Percentiles rank a stretch among this genome's conserved stretches.
These are phyloP conservation scores for Aquilaria sinensis DNA, from an alignment of 345 rosid genomes.

Conservation along the genomic window DNA sequence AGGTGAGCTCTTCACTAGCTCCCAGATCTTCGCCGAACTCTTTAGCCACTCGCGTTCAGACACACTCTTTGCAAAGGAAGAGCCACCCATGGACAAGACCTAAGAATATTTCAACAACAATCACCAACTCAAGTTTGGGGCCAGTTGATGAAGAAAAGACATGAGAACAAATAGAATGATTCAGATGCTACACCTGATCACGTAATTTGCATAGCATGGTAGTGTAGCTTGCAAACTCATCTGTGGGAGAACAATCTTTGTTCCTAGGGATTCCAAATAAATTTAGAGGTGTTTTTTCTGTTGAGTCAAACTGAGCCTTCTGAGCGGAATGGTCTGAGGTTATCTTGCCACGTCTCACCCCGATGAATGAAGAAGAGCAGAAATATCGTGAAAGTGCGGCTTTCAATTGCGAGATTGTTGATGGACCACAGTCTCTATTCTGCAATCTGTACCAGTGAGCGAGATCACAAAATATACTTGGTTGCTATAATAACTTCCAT, in stretches of 20 bases:
- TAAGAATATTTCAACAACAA: conserved; percentile 12
- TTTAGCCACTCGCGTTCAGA: conserved; percentile 88
- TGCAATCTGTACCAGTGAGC: conserved; percentile 36
- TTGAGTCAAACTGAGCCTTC: conserved; percentile 6
- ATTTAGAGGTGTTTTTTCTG: conserved; percentile 23
- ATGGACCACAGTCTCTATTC: conserved; percentile 43
- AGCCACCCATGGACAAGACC: conserved; percentile 55
- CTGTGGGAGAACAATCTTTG: conserved; percentile 37
- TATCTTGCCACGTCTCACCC: conserved; percentile 26
- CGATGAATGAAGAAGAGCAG: conserved; percentile 45
- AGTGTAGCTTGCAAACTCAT: conserved; percentile 44
- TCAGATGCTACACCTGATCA: conserved; percentile 38
- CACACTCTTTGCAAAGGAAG: conserved; percentile 48
- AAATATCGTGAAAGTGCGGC: conserved; percentile 44
- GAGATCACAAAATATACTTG: too few relatives aligned
- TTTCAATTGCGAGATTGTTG: conserved; percentile 25
- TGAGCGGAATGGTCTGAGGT: conserved; percentile 14
- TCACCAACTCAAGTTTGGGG: neutral
- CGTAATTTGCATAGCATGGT: conserved; percentile 47
- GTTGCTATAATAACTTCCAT: too few relatives aligned
- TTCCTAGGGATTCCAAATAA: conserved; percentile 47
- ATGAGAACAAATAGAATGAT: too few relatives aligned
- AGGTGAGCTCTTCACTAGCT: conserved; percentile 58
- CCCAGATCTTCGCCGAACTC: conserved; percentile 82
- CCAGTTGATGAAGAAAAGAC: neutral